Base-by-base conservation (phyloP, 495 filamentous ascomycete genomes). In the Pyrenopolyporus hunteri region DNA sequence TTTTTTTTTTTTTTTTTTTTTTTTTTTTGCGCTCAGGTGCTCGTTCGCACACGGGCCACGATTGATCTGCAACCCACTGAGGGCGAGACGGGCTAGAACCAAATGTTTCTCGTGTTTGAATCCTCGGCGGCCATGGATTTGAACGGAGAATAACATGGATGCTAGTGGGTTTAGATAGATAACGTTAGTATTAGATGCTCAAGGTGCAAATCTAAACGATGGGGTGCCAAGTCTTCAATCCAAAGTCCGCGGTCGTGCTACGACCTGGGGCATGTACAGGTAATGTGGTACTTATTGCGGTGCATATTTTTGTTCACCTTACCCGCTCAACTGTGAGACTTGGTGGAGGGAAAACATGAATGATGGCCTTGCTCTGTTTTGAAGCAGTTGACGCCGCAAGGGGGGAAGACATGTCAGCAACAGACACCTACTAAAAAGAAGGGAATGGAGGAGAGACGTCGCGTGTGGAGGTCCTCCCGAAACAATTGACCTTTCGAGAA, bases 401-500 rank as follows among this genome's bases (percentile, higher is more conserved):
- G 45, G 45, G 50, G 33, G 40, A 52, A 48, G 43, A 37, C 49
- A 49, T 55, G 55, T 59, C 48, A 64, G 47, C 43, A 31, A 31
- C 43, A 28, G 40, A 31, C 22, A 40, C 23, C 6, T 19, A 45
- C 28, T 33, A 22, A 54, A 19, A 59, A 23, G 33, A 22, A 32
- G 17, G 14, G 32, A 40, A 43, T 36, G 44, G 37, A 49, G 48
- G 49, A 50, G 50, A 59, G 52, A 37, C 58, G 48, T 32, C 54
- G 40, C 40, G 26, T 31, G 35, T 32, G 35, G 29, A 43, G 33
- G 35, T 28, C n/a, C 26, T 39, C 52, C 49, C 37, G 61, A 64
- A 54, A 64, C 55, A 50, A 64, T 46, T 58, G 55, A 44, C 49
- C n/a, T 46, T 64, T 57, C 35, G 35, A 57, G 52, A 63, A 51